Percentiles rank a stretch among this genome's conserved stretches.
Conservation (phyloP, 1,284 basidiomycete species). For the Trichosporon ovoides region DNA sequence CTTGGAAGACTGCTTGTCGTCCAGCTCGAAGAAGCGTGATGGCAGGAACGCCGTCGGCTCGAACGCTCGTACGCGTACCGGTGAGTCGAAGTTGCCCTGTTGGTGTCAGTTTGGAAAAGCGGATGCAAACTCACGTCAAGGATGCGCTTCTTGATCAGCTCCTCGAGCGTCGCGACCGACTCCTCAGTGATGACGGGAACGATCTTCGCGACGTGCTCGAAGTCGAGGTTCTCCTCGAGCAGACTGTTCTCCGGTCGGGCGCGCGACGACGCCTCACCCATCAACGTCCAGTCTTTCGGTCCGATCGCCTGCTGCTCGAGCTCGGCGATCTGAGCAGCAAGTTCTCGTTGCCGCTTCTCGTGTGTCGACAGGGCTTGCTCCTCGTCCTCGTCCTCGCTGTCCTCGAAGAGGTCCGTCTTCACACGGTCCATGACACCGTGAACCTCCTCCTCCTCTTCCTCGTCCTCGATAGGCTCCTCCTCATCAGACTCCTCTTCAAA, state of each 20-base stretch:
- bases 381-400: conserved; percentile 51
- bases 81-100: conserved; percentile 76
- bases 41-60: conserved; percentile 87
- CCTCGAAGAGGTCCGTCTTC: conserved; percentile 54
- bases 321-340: conserved; percentile 54
- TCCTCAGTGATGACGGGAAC: conserved; percentile 90
- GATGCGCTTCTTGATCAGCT: conserved; percentile 85
- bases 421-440: conserved; percentile 51
- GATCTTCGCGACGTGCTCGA: conserved; percentile 79
- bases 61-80: conserved; percentile 68
- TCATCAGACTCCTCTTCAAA: conserved; percentile 37
- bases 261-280: conserved; percentile 81
- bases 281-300: conserved; percentile 79
- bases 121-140: conserved; percentile 56
- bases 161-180: conserved; percentile 74
- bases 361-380: conserved; percentile 50
- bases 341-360: conserved; percentile 52
- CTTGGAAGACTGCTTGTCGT: conserved; percentile 79
- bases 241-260: conserved; percentile 85
- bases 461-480: conserved; percentile 28
- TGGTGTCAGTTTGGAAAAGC: neutral
- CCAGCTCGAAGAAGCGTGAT: conserved; percentile 79
- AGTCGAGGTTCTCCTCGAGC: conserved; percentile 90
- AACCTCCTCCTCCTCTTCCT: conserved; percentile 31
- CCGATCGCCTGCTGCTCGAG: conserved; percentile 56